Base-by-base conservation (phyloP, 306 rosid genomes). In the Carpinus fangiana region DNA sequence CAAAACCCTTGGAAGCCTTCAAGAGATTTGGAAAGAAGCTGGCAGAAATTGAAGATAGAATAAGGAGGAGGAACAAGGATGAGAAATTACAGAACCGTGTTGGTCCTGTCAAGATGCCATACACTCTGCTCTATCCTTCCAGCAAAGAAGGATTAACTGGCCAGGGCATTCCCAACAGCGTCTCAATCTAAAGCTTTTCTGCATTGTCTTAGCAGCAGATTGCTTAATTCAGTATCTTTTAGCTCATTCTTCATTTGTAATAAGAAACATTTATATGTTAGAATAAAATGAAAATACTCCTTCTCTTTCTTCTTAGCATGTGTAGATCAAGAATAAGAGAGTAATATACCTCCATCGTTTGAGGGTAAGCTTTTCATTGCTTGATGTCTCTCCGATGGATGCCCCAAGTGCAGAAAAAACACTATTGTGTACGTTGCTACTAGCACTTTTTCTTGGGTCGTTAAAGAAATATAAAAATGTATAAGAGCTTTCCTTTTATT, bases 141-240 rank as follows among this genome's bases (percentile, higher is more conserved):
- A 87, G 93, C 18, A 50, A 76, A 38, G 84, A 77, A 34, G 96
- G 97, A 50, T 84, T 92, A 4, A 90, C 92, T 28, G 87, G 87
- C 20, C 84, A 87, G 78, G 96, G 97, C 73, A 87, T 92, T 76
- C 96, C 96, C 50, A 92, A 90, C 43, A 92, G 90, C 16, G 86
- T 92, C 73, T 90, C 91, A 16, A 87, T 88, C 46, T 87, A 62
- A 61, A 34, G 68, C 56, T 31, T 31, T 7, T 7, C 4, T 48
- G 38, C 28, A 34, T 16, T 62, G 18, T 5, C 12, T 5, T 28
- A 62, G 69, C 43, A 31, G 59, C 20, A 62, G 4, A 28, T 5
- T 62, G 31, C 28, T 14, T 7, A 59, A 23, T 4, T 21, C 13
- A 59, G 65, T 21, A 1, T 10, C 28, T 9, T 23, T 59, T 4